Base-by-base conservation (phyloP, 2,329 filamentous ascomycete species). In the Aureobasidium sp. region DNA sequence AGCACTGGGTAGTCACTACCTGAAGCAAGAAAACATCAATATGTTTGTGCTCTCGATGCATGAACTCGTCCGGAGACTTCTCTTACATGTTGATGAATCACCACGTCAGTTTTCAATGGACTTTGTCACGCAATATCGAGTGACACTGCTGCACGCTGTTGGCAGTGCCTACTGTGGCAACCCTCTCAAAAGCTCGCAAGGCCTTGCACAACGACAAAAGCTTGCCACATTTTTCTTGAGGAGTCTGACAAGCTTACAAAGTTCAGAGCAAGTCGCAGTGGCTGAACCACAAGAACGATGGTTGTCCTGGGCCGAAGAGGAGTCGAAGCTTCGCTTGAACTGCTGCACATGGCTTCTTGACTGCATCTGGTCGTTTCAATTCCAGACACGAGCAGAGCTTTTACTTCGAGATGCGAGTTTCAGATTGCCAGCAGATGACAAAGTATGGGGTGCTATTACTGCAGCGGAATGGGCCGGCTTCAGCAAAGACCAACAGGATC, bases 1-100 rank as follows among this genome's bases (percentile, higher is more conserved):
- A 4, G 56, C 62, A 25, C 55, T 66, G 1, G 66, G 64, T 10
- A 60, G 62, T 19, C 62, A 58, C 32, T 65, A 55, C 53, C 52
- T 53, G n/a, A 53, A 57, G 22, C 24, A 41, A 34, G 22, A 49
- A 19, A 35, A 58, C 11, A 29, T 47, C 2, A 45, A 38, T 24
- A 37, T 17, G 11, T 55, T 52, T 30, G 54, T 55, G 2, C 40
- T 55, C 12, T 53, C 55, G 11, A 21, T 58, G 47, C 42, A 52
- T 39, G 56, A 58, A 48, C 44, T 54, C 19, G 21, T 55, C 7
- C 55, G 55, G 19, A 44, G 56, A n/a, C 37, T 55, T 16, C 27
- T 49, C 19, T 17, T 57, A 24, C 42, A 45, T 11, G 27, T 21
- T 17, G 17, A 10, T 6, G 37, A 22, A 17, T 41, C 35, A 11